A percentile compares a stretch with the other conserved stretches of the same genome.
These are phyloP conservation scores for Cladosporium sp. DNA, from an alignment of 2,329 filamentous ascomycete species.

Conservation along the genomic window DNA sequence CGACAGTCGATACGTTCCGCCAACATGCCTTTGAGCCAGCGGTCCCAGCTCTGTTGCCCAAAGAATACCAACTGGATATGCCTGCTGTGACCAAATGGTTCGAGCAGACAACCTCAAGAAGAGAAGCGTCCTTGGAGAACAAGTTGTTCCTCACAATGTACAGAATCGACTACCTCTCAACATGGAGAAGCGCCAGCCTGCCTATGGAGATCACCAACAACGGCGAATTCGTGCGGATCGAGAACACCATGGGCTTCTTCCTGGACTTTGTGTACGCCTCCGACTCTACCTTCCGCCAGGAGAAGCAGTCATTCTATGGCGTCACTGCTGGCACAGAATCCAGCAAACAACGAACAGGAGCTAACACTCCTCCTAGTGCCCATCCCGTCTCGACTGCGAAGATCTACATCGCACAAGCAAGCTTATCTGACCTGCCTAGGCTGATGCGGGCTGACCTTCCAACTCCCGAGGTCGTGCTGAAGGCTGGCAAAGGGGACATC, in stretches of 20 bases:
- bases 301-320: too few relatives aligned
- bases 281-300: constrained; percentile 11
- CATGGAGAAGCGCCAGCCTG: constrained; percentile 48
- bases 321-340: constrained; percentile 18
- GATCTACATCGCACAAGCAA: constrained; percentile 85
- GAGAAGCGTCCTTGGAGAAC: not conserved
- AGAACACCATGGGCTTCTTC: constrained; percentile 63
- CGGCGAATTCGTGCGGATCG: constrained; percentile 52
- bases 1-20: constrained; percentile 45
- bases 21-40: constrained; percentile 50
- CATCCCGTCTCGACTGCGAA: constrained; percentile 25
- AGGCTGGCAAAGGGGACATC: constrained; percentile 72
- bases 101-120: not conserved
- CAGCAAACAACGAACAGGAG: not conserved
- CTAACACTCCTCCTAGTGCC: constrained; percentile 25
- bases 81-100: constrained; percentile 62
- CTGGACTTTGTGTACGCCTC: constrained; percentile 45
- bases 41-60: constrained; percentile 51
- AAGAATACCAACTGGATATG: constrained; percentile 39
- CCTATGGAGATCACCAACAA: constrained; percentile 55
- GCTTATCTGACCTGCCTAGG: constrained; percentile 64
- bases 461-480: constrained; percentile 58
- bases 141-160: constrained; percentile 20
- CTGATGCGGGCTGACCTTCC: constrained; percentile 63
- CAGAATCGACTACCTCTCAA: constrained; percentile 42